Evolutionary conservation across 2,329 filamentous ascomycete species (phyloP).

Genomic region (Xylaria sp.): DNA sequence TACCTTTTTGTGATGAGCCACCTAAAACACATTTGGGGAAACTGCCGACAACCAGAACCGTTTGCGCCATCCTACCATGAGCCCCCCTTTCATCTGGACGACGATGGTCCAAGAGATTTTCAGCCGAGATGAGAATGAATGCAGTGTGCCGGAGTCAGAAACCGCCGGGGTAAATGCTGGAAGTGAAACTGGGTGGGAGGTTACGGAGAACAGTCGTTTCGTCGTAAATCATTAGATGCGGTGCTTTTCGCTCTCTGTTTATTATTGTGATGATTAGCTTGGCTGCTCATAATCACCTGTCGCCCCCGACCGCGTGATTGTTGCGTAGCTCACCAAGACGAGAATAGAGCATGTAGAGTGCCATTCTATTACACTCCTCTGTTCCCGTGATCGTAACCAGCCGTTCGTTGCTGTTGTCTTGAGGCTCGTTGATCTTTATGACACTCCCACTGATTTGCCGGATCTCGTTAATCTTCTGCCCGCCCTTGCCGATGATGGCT

Average conservation of each 20-base stretch:
- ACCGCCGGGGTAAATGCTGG: neutral
- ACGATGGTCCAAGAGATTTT: neutral
- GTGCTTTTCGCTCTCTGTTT: conserved; percentile 37
- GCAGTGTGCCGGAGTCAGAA: neutral
- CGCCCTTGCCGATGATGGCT: conserved; percentile 97
- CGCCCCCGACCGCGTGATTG: neutral
- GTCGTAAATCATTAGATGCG: conserved; percentile 31
- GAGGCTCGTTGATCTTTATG: conserved; percentile 99
- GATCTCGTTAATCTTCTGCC: conserved; percentile 99
- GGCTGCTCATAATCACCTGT: conserved; percentile 5
- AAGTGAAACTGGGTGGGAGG: neutral
- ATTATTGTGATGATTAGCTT: conserved; percentile 31
- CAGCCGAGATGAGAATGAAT: neutral
- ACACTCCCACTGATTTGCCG: conserved; percentile 95
- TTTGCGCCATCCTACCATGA: neutral
- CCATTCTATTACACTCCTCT: conserved; percentile 98
- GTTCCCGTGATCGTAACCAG: conserved; percentile 97
- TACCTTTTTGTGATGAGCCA: neutral
- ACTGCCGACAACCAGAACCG: neutral
- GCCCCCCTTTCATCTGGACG: neutral
- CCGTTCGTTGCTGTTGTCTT: conserved; percentile 98
- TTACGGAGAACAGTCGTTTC: conserved; percentile 20
- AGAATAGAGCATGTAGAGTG: conserved; percentile 98
- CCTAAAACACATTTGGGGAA: neutral
- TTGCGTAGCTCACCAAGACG: conserved; percentile 73